Percentiles rank a stretch among this genome's conserved stretches.
phyloP scores from a whole-genome alignment of 2,329 filamentous ascomycete genomes.

The Exophiala phaeomuriformis region DNA sequence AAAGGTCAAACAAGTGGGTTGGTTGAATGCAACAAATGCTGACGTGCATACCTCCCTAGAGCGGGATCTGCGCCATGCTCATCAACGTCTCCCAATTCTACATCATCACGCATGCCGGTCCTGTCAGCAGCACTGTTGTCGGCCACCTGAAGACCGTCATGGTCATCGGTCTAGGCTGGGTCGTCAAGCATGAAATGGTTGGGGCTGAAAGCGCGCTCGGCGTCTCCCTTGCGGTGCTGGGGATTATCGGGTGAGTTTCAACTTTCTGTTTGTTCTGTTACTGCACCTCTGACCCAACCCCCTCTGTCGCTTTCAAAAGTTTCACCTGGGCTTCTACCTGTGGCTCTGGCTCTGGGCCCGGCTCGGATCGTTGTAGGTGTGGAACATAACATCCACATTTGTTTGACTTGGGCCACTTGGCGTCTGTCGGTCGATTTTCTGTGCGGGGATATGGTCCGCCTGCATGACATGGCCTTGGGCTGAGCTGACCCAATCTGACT shows the following conservation, averaged over 20 bases:
- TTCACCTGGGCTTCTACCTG: background rate
- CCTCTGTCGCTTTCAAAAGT: slow-evolving; percentile 32
- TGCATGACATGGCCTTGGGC: background rate
- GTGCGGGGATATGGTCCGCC: too few species aligned
- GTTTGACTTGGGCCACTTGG: background rate
- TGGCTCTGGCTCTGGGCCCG: background rate
- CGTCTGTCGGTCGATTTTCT: too few species aligned
- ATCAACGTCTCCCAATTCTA: slow-evolving; percentile 48
- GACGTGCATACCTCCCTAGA: slow-evolving; percentile 36
- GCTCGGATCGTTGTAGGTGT: background rate
- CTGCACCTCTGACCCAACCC: slow-evolving; percentile 32
- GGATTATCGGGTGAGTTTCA: slow-evolving; percentile 7
- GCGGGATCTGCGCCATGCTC: slow-evolving; percentile 55
- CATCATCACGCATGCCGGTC: slow-evolving; percentile 38
- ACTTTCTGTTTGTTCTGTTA: background rate
- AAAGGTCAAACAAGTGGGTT: too few species aligned
- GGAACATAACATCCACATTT: background rate
- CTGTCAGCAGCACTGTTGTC: slow-evolving; percentile 59
- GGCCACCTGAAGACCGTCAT: slow-evolving; percentile 60
- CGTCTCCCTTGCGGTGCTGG: slow-evolving; percentile 3
- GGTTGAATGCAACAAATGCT: too few species aligned
- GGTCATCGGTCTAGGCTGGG: slow-evolving; percentile 58
- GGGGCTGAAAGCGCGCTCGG: slow-evolving; percentile 3
- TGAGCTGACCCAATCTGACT: too few species aligned
- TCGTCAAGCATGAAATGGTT: slow-evolving; percentile 7